Evolutionary conservation across 192 early-diverging fungal species (phyloP).

Genomic region (Ambispora gerdemannii): DNA sequence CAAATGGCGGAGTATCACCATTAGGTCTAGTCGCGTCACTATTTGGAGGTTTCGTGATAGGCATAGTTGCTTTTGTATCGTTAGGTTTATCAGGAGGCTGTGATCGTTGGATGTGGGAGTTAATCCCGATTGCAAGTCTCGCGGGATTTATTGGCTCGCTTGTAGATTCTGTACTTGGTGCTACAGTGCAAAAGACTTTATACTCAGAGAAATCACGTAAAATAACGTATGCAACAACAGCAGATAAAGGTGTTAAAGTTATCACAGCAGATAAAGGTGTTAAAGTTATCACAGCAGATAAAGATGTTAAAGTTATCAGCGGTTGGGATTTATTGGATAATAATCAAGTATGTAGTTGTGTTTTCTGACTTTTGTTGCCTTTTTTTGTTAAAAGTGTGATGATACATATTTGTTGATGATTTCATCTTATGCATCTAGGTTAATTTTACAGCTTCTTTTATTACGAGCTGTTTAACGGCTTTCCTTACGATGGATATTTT

Average conservation of each 20-base stretch:
- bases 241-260: too few relatives aligned
- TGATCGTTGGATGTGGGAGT: slow-evolving; percentile 37
- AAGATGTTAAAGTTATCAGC: slow-evolving; percentile 52
- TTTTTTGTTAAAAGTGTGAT: neutral
- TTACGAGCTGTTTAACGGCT: slow-evolving; percentile 48
- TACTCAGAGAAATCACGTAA: slow-evolving; percentile 66
- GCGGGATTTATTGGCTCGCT: slow-evolving; percentile 76
- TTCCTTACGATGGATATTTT: slow-evolving; percentile 30
- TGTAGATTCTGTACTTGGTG: slow-evolving; percentile 85
- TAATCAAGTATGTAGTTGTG: slow-evolving; percentile 57
- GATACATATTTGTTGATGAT: neutral
- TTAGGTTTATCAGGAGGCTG: slow-evolving; percentile 48
- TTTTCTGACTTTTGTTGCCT: neutral
- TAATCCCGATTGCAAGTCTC: slow-evolving; percentile 56
- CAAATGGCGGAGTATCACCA: slow-evolving; percentile 80
- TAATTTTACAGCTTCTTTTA: slow-evolving; percentile 67
- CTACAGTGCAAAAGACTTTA: slow-evolving; percentile 70
- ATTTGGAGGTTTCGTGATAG: slow-evolving; percentile 70
- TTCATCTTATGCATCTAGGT: slow-evolving; percentile 35
- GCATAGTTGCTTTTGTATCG: slow-evolving; percentile 54
- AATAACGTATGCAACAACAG: too few relatives aligned
- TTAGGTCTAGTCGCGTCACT: slow-evolving; percentile 77
- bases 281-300: slow-evolving; percentile 40
- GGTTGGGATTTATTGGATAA: slow-evolving; percentile 75
- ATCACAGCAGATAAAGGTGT: too few relatives aligned